Evolutionary conservation across 2,329 filamentous ascomycete genomes (phyloP).

Genomic region (Exophiala spinifera): DNA sequence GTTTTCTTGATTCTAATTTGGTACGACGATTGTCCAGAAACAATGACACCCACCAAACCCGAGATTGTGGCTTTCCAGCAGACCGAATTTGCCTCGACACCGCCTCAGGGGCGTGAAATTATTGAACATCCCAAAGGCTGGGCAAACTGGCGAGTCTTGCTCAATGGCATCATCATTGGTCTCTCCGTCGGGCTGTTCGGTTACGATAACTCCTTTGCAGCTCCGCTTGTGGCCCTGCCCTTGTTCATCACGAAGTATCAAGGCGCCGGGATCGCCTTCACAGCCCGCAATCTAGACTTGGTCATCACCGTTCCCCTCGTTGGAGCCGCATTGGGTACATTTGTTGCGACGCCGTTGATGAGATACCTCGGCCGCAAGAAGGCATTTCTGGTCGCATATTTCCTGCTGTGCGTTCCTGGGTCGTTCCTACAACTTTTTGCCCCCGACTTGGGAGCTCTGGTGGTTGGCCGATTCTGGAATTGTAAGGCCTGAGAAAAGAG

Average conservation of each 20-base stretch:
- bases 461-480: conserved; percentile 52
- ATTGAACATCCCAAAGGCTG: conserved; percentile 10
- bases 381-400: conserved; percentile 35
- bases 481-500: background rate
- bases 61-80: background rate
- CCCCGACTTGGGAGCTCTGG: conserved; percentile 49
- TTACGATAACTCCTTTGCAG: background rate
- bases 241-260: background rate
- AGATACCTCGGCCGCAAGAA: conserved; percentile 37
- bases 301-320: conserved; percentile 37
- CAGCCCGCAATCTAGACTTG: conserved; percentile 30
- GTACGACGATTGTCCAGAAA: too few species aligned
- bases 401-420: conserved; percentile 33
- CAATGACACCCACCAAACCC: too few species aligned
- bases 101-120: background rate
- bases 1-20: too few species aligned
- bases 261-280: background rate
- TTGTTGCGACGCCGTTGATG: conserved; percentile 34
- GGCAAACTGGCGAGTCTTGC: conserved; percentile 8
- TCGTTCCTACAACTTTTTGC: conserved; percentile 52
- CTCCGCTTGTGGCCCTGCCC: background rate
- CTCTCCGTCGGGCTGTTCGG: conserved; percentile 5
- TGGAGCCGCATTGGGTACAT: conserved; percentile 31
- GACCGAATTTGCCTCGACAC: too few species aligned
- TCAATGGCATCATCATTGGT: conserved; percentile 5